A percentile compares a stretch with the other conserved stretches of the same genome.
Evolutionary conservation across 768 basidiomycete species (phyloP).

Genomic region (Rhizopogon vesiculosus): DNA sequence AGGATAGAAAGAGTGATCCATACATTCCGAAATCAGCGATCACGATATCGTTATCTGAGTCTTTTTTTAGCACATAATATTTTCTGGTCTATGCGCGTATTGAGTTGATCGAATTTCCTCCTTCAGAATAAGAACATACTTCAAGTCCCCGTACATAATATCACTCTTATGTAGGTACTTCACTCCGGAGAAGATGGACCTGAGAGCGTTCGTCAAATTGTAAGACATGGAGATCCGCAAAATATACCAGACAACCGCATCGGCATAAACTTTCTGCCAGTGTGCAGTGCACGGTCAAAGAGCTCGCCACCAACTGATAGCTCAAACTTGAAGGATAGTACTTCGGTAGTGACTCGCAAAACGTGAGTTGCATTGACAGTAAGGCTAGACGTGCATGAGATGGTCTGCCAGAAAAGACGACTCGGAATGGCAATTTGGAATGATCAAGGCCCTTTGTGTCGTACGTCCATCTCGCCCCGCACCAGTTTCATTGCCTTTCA

Average conservation of each 20-base stretch:
- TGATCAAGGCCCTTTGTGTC: no score
- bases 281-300: no score
- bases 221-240: not conserved
- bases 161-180: constrained; percentile 39
- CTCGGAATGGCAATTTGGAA: constrained; percentile 41
- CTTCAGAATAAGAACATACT: constrained; percentile 40
- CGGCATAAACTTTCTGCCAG: no score
- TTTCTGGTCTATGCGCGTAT: constrained; percentile 57
- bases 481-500: no score
- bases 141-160: constrained; percentile 95
- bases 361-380: no score
- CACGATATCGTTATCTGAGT: constrained; percentile 88
- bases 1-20: constrained; percentile 18
- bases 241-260: constrained; percentile 18
- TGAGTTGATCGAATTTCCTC: not conserved
- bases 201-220: no score
- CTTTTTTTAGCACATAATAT: constrained; percentile 29
- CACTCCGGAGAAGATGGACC: no score
- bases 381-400: no score
- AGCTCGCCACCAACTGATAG: no score
- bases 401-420: no score
- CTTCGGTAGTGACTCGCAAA: no score
- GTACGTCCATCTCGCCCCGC: no score
- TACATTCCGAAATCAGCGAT: constrained; percentile 98
- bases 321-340: constrained; percentile 22